These are phyloP conservation scores for Fusarium buxicola DNA, from an alignment of 2,329 filamentous ascomycete species.

Conservation along the genomic window DNA sequence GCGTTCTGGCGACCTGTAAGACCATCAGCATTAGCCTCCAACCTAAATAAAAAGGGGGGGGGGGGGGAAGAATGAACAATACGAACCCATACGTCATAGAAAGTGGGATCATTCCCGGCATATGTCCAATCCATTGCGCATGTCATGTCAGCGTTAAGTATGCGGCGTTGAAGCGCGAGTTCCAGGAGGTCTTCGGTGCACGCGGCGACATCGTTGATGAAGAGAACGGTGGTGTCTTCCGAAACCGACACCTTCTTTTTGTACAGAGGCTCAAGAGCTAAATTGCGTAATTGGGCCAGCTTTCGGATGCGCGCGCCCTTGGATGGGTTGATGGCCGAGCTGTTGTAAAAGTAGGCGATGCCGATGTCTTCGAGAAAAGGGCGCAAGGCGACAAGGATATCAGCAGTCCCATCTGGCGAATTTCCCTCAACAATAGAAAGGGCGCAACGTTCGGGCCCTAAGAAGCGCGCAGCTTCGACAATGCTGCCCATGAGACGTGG, in stretches of 20 bases:
- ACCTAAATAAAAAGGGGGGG: too few species aligned
- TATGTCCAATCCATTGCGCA: constrained; percentile 70
- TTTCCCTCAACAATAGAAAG: constrained; percentile 68
- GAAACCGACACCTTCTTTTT: constrained; percentile 42
- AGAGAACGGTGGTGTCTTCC: constrained; percentile 59
- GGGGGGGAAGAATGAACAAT: rapidly evolving
- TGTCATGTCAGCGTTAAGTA: constrained; percentile 64
- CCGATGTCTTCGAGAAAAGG: constrained; percentile 54
- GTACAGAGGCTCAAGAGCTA: constrained; percentile 62
- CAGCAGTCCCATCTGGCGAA: constrained; percentile 65
- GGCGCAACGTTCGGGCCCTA: constrained; percentile 63
- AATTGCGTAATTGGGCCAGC: constrained; percentile 64
- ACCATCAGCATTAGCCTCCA: neutral
- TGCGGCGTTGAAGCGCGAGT: constrained; percentile 60
- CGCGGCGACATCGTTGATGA: constrained; percentile 65
- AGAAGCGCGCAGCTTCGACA: constrained; percentile 61
- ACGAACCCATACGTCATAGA: constrained; percentile 65
- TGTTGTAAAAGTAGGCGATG: constrained; percentile 55
- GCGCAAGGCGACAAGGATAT: constrained; percentile 59
- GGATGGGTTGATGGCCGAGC: constrained; percentile 58
- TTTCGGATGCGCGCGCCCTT: constrained; percentile 58
- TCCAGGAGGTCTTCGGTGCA: constrained; percentile 69
- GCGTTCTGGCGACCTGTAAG: constrained; percentile 58
- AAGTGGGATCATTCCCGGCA: constrained; percentile 58
- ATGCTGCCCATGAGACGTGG: constrained; percentile 64